These are phyloP conservation scores for Mycena maculata DNA, from an alignment of 768 basidiomycete genomes.

Conservation along the genomic window DNA sequence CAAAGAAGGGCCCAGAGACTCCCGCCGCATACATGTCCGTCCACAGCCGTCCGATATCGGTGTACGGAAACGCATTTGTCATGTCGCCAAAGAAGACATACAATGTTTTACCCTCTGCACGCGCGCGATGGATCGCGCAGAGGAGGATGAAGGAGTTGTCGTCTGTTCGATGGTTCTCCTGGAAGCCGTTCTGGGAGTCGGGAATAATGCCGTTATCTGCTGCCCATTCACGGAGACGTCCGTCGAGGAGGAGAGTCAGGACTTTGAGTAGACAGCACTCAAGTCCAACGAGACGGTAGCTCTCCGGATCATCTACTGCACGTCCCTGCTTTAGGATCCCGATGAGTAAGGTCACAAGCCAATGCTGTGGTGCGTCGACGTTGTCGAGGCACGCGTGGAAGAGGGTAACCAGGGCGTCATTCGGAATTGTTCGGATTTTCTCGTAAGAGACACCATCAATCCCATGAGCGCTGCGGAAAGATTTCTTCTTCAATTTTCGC, in stretches of 20 bases:
- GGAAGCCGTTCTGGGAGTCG: slow-evolving; percentile 45
- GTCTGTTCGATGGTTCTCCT: slow-evolving; percentile 38
- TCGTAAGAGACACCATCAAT: not conserved
- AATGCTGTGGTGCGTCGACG: not conserved
- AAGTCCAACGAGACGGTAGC: slow-evolving; percentile 35
- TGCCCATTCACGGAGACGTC: slow-evolving; percentile 28
- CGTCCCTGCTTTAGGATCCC: slow-evolving; percentile 33
- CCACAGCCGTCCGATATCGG: not conserved
- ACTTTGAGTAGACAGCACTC: slow-evolving; percentile 38
- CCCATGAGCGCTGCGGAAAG: not conserved
- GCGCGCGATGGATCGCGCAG: no score
- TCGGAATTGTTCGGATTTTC: slow-evolving; percentile 2
- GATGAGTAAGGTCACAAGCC: not conserved
- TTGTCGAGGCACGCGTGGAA: not conserved
- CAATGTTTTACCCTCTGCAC: no score
- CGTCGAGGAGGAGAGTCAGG: slow-evolving; percentile 36
- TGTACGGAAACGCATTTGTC: slow-evolving; percentile 7
- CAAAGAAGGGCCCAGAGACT: slow-evolving; percentile 10
- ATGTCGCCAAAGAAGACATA: no score
- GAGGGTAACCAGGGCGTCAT: not conserved
- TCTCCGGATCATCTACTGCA: slow-evolving; percentile 23
- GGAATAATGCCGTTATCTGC: slow-evolving; percentile 36
- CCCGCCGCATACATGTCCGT: slow-evolving; percentile 32
- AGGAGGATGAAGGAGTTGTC: slow-evolving; percentile 41
- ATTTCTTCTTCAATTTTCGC: not conserved